phyloP scores from a whole-genome alignment of 2,329 filamentous ascomycete species.

The Shiraia sp. region DNA sequence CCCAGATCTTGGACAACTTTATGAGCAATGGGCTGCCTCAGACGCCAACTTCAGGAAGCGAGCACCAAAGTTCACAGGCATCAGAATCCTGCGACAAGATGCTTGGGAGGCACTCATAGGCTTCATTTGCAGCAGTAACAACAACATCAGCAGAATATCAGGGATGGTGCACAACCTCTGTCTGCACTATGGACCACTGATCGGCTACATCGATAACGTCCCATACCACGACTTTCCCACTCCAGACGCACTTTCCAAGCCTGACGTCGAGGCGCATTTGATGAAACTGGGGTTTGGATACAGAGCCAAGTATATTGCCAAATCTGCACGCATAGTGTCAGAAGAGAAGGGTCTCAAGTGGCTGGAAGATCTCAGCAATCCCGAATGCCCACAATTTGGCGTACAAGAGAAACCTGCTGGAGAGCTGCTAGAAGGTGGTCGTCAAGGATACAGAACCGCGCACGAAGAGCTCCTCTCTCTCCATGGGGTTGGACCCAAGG shows the following conservation, averaged over 20 bases:
- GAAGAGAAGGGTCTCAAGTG: constrained; percentile 69
- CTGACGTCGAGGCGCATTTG: constrained; percentile 77
- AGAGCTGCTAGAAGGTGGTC: constrained; percentile 54
- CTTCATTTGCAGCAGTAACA: constrained; percentile 99
- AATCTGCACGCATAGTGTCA: constrained; percentile 77
- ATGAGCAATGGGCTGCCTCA: constrained; percentile 81
- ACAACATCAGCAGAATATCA: constrained; percentile 93
- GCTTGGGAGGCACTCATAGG: constrained; percentile 92
- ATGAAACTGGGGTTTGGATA: constrained; percentile 91
- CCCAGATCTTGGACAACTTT: constrained; percentile 75
- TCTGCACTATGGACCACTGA: constrained; percentile 75
- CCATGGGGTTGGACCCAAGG: constrained; percentile 92
- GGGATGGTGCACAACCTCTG: constrained; percentile 97
- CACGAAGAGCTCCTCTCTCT: constrained; percentile 79
- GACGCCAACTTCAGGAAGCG: constrained; percentile 89
- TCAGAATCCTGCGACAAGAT: constrained; percentile 91
- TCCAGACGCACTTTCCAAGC: constrained; percentile 71
- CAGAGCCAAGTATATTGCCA: constrained; percentile 86
- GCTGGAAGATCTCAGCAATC: constrained; percentile 79
- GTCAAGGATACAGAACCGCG: constrained; percentile 74
- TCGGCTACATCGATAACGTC: constrained; percentile 70
- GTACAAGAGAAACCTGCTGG: constrained; percentile 48
- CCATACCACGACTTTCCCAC: constrained; percentile 86
- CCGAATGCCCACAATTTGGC: constrained; percentile 67
- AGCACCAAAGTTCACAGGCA: constrained; percentile 84